Evolutionary conservation across 2,329 filamentous ascomycete genomes (phyloP), one percentile per base, ranked within the genome.

Genomic region (Raffaelea ambrosiae): DNA sequence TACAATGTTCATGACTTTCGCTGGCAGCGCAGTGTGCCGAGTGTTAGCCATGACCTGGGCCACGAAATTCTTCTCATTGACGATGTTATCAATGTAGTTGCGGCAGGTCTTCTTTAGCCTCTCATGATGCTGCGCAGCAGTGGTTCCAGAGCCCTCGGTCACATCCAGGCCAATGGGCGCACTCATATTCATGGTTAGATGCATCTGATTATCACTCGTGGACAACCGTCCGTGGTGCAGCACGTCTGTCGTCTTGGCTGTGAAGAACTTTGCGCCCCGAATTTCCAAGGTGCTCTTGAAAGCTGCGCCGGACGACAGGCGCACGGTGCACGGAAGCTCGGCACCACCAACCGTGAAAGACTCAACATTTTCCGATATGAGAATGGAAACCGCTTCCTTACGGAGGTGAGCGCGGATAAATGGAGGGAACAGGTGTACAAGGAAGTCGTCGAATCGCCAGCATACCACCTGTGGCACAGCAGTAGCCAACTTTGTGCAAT

Each of bases 361-460:
- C 7, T 66, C 63, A 9, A 79, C 66, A 50, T 76, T 74, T n/a
- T 76, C 68, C 5, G 58, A 57, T 19, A 76, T 56, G 55, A 77
- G 79, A 40, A 55, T 59, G 10, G 58, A 51, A 64, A 79, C 74
- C 51, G 70, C 66, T 3, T 76, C 72, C 53, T 70, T 73, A 41
- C 60, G 62, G 50, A 80, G 69, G 56, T 79, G 76, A 0, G 57
- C 57, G 7, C 75, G 66, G 33, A 79, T 70, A 48, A 77, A 71
- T 9, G 63, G 63, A 4, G 76, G 76, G 48, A 79, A 79, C 22
- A 80, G 56, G 3, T 73, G 65, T 0, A 66, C 64, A 8, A 73
- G 51, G 50, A 80, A 80, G 57, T 79, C 75, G 38, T 69, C 66
- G 50, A 80, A 79, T 57, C 75, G 74, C 76, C 76, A 79, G 62